Evolutionary conservation across 2,329 filamentous ascomycete genomes (phyloP), one percentile per base, ranked within the genome.

Genomic region (Fusarium irregulare): DNA sequence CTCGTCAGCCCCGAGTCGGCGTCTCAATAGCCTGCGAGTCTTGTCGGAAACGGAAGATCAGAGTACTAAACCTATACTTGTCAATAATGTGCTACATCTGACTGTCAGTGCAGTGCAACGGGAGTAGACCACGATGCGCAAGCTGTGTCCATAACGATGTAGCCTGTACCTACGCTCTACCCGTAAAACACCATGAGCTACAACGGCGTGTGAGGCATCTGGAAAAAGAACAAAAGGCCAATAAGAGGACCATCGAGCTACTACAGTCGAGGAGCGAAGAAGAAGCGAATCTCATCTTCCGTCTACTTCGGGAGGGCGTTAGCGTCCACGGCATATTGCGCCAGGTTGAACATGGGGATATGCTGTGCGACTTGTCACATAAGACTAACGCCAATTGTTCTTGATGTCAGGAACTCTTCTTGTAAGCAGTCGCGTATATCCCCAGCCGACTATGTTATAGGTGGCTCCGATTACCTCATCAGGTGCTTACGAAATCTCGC

Each of bases 271-370:
- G 64, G 9, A 21, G 47, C 4, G 13, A 20, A 2, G 18, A 25
- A 10, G 65, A 68, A 25, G 59, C 46, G 1, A n/a, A 16, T 9
- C 10, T 20, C 2, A 64, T 68, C 11, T 49, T 68, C 13, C 21
- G 34, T 14, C 18, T 68, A 7, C 45, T 68, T 4, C 59, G 64
- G 6, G 25, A 64, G 34, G 23, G 37, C 13, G 25, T 25, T 3
- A 41, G 37, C 8, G 41, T 68, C 1, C 28, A 53, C 2, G 51
- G 28, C 4, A 42, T 68, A 14, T 5, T 68, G 4, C 25, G 41
- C 14, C 59, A 68, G 18, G 45, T 68, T 3, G 65, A 68, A n/a
- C 20, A 64, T 12, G 49, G 65, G 0, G 65, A 68, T n/a, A 47
- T 68, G 30, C 2, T 68, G 7, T 68, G 64, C 28, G 10, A 42